Conservation (phyloP, 345 rosid species). For the Gossypium thurberi region DNA sequence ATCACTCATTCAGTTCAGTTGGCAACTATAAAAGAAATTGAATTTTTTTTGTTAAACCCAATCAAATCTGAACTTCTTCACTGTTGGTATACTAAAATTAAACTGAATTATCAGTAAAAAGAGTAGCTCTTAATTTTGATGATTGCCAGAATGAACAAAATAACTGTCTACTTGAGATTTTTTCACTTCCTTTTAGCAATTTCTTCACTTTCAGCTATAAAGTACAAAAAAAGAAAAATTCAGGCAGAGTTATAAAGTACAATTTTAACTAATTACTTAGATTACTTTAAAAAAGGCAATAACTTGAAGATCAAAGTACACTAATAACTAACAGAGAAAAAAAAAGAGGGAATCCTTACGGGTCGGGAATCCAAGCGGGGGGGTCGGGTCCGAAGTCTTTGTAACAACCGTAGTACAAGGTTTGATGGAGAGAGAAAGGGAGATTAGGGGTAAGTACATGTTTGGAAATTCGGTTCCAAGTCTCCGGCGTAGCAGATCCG, state of each 20-base stretch:
- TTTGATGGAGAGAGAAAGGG: slow-evolving; percentile 82
- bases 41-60: background rate
- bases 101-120: background rate
- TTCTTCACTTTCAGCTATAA: background rate
- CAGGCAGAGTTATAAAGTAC: no score
- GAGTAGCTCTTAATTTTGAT: background rate
- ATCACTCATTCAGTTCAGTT: background rate
- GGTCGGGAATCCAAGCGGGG: slow-evolving; percentile 86
- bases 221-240: no score
- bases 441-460: slow-evolving; percentile 55
- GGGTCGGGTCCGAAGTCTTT: slow-evolving; percentile 77
- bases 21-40: background rate
- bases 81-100: background rate
- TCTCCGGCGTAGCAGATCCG: slow-evolving; percentile 40
- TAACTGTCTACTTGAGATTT: background rate
- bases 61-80: background rate
- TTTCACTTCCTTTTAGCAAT: background rate
- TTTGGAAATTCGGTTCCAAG: slow-evolving; percentile 53
- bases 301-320: background rate
- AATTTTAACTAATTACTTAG: no score
- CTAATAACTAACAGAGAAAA: background rate
- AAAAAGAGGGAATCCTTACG: slow-evolving; percentile 29
- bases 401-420: slow-evolving; percentile 82
- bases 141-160: background rate
- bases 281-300: background rate